phyloP scores from a whole-genome alignment of 257 asterid genomes.

The Eustoma russellianum region DNA sequence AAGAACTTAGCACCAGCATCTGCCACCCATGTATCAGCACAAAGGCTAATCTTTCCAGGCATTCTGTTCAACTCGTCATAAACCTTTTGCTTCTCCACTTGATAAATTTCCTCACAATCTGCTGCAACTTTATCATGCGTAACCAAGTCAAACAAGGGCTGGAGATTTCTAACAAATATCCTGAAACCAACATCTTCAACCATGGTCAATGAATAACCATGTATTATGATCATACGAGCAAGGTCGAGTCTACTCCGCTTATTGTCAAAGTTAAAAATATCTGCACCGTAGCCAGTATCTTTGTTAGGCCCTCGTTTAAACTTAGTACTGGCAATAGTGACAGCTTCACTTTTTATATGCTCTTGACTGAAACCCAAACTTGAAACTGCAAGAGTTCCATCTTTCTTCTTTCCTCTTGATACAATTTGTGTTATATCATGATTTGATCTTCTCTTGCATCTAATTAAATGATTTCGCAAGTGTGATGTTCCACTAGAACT shows the following conservation, averaged over 20 bases:
- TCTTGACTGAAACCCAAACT: slow-evolving; percentile 32
- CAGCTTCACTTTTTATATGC: slow-evolving; percentile 39
- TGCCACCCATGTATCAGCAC: slow-evolving; percentile 65
- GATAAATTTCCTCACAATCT: slow-evolving; percentile 68
- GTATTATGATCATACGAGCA: slow-evolving; percentile 88
- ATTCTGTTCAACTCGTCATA: slow-evolving; percentile 66
- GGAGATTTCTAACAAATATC: slow-evolving; percentile 68
- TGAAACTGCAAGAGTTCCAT: slow-evolving; percentile 36
- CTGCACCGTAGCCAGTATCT: slow-evolving; percentile 30
- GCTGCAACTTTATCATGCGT: slow-evolving; percentile 53
- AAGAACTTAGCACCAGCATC: slow-evolving; percentile 52
- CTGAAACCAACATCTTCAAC: slow-evolving; percentile 86
- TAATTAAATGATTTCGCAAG: slow-evolving; percentile 78
- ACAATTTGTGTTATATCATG: slow-evolving; percentile 50
- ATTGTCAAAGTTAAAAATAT: slow-evolving; percentile 44
- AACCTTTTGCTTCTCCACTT: slow-evolving; percentile 65
- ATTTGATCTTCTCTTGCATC: slow-evolving; percentile 71
- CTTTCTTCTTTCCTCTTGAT: slow-evolving; percentile 70
- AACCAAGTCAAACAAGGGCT: slow-evolving; percentile 69
- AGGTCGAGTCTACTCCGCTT: slow-evolving; percentile 62
- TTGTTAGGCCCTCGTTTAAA: slow-evolving; percentile 27
- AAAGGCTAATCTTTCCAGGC: slow-evolving; percentile 78
- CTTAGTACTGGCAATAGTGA: slow-evolving; percentile 39
- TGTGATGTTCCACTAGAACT: slow-evolving; percentile 96
- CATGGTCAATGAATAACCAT: slow-evolving; percentile 77